Evolutionary conservation across 2,329 filamentous ascomycete species (phyloP), one percentile per base, ranked within the genome.

Genomic region (Sporothrix variecibatus): DNA sequence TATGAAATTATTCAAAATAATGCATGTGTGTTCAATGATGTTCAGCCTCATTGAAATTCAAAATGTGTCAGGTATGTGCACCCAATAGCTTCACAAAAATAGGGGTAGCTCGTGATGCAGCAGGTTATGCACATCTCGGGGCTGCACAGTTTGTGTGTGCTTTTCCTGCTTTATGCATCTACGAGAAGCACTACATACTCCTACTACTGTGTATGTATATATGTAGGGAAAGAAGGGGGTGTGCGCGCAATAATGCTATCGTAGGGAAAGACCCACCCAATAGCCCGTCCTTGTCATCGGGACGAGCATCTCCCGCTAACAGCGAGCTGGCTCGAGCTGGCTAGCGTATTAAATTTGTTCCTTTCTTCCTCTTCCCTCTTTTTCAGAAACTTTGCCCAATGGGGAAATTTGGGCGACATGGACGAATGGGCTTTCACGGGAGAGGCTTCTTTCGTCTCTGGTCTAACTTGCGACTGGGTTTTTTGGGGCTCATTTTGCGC

Each of bases 221-320:
- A n/a, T n/a, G n/a, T n/a, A n/a, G 15, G 56, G 26, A 28, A 58
- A 15, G n/a, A 6, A 7, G 12, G 56, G 26, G 56, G 28, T 31
- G 56, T 60, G 28, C 12, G 28, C 15, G 5, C 12, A 34, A 31
- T 20, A 49, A 49, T 43, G 2, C 40, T 2, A 43, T 34, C 2
- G 40, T 26, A 34, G 34, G 17, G 34, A 53, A 69, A 26, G 8
- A 26, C 65, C 43, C 65, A 51, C 43, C 65, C 26, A 34, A 11
- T 26, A 26, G 17, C 8, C 31, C 9, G 74, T 51, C 71, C 71
- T 23, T 34, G 64, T 28, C 53, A 38, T 70, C 56, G 72, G 71
- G 64, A 69, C 65, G 71, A 58, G 60, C 71, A 72, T 67, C 71
- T 58, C 71, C 71, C 71, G 71, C 71, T 67, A 65, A 51, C 43